phyloP scores from a whole-genome alignment of 495 filamentous ascomycete genomes.

The Mytilinidion resinicola region DNA sequence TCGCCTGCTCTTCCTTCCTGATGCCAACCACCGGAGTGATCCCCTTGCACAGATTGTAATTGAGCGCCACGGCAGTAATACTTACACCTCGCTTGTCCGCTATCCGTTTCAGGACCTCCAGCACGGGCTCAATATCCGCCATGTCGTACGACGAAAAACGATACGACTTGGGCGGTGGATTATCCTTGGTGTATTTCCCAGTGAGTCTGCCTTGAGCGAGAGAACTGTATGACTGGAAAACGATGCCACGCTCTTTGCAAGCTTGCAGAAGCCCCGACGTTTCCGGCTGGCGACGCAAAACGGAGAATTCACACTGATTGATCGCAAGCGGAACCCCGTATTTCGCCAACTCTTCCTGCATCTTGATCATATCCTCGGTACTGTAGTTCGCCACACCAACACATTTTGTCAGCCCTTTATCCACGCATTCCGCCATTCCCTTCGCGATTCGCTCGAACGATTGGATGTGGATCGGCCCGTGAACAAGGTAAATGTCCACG shows the following conservation, averaged over 20 bases:
- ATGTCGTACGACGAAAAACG: constrained; percentile 32
- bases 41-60: constrained; percentile 38
- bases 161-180: constrained; percentile 16
- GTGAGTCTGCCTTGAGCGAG: constrained; percentile 23
- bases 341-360: constrained; percentile 26
- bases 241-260: constrained; percentile 23
- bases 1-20: constrained; percentile 20
- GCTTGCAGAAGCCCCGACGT: constrained; percentile 10
- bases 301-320: constrained; percentile 24
- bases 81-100: constrained; percentile 26
- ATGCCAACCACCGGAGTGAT: constrained; percentile 23
- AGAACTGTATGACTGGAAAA: constrained; percentile 23
- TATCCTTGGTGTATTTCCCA: constrained; percentile 19
- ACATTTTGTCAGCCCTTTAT: constrained; percentile 33
- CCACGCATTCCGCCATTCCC: constrained; percentile 38
- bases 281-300: constrained; percentile 24
- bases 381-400: constrained; percentile 43
- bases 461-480: constrained; percentile 24
- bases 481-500: constrained; percentile 27
- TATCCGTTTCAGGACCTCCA: constrained; percentile 32
- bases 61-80: constrained; percentile 38
- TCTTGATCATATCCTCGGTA: constrained; percentile 39
- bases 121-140: constrained; percentile 36
- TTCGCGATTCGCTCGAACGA: constrained; percentile 17
- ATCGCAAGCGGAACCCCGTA: constrained; percentile 23